Evolutionary conservation across 1,284 basidiomycete species (phyloP).

Genomic region (Ceratobasidium sp.): DNA sequence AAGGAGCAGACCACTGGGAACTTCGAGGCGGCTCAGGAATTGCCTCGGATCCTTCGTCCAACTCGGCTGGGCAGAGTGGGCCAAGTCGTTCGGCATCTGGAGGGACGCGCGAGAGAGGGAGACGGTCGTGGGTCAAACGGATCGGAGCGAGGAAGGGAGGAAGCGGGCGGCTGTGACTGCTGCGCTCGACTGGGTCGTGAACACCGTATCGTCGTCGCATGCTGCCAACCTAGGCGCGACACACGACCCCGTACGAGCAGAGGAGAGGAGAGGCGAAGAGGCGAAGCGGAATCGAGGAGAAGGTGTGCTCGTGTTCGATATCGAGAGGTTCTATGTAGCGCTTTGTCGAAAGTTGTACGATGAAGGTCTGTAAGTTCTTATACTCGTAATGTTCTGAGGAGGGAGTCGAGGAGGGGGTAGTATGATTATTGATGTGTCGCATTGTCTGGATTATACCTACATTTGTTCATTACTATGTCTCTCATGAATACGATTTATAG

Average conservation of each 20-base stretch:
- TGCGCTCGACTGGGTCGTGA: conserved; percentile 41
- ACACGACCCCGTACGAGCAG: conserved; percentile 16
- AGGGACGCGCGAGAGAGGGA: conserved; percentile 21
- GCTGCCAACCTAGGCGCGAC: conserved; percentile 40
- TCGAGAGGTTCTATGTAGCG: conserved; percentile 55
- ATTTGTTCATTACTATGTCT: too few relatives aligned
- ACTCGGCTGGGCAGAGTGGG: conserved; percentile 31
- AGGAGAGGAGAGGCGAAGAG: background rate
- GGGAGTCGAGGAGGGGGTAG: too few relatives aligned
- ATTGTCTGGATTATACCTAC: too few relatives aligned
- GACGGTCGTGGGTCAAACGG: background rate
- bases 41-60: background rate
- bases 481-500: too few relatives aligned
- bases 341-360: conserved; percentile 56
- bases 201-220: conserved; percentile 31
- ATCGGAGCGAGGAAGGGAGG: background rate
- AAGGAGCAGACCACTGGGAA: conserved; percentile 97
- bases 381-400: too few relatives aligned
- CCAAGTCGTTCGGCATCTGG: conserved; percentile 28
- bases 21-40: conserved; percentile 71
- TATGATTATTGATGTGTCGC: too few relatives aligned
- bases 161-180: conserved; percentile 32
- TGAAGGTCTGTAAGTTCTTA: conserved; percentile 55
- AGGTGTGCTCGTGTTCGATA: conserved; percentile 50
- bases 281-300: conserved; percentile 13